phyloP scores from a whole-genome alignment of 1,139 yeast genomes.

The Candida sp. region DNA sequence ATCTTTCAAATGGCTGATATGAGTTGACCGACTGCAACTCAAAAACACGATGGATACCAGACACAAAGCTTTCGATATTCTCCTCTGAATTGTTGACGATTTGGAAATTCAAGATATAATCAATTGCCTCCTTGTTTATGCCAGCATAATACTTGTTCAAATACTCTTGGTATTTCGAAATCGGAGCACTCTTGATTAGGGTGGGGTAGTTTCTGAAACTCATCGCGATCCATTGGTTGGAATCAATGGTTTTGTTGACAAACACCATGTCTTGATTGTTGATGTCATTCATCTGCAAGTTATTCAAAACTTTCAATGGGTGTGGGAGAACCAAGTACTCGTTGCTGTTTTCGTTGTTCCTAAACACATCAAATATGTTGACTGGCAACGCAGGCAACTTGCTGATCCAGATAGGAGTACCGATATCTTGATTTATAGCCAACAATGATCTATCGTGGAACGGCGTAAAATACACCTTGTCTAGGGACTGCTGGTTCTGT shows the following conservation, averaged over 20 bases:
- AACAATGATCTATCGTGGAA: slow-evolving; percentile 73
- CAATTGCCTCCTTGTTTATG: slow-evolving; percentile 8
- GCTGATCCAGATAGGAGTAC: slow-evolving; percentile 82
- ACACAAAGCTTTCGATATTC: slow-evolving; percentile 38
- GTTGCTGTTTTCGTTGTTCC: slow-evolving; percentile 26
- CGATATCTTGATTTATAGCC: slow-evolving; percentile 68
- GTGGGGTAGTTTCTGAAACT: slow-evolving; percentile 81
- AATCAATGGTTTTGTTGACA: slow-evolving; percentile 64
- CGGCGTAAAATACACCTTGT: slow-evolving; percentile 82
- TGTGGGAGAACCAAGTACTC: slow-evolving; percentile 64
- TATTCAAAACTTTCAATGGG: slow-evolving; percentile 54
- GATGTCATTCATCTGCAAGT: slow-evolving; percentile 32
- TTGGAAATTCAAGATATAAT: slow-evolving; percentile 21
- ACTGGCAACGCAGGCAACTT: slow-evolving; percentile 70
- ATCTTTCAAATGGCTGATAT: slow-evolving; percentile 44
- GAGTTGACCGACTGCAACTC: slow-evolving; percentile 32
- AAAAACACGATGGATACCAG: slow-evolving; percentile 56
- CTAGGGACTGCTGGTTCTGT: slow-evolving; percentile 58
- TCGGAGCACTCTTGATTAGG: slow-evolving; percentile 78
- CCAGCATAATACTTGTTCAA: slow-evolving; percentile 21
- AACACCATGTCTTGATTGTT: slow-evolving; percentile 52
- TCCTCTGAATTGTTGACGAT: slow-evolving; percentile 18
- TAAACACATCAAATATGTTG: slow-evolving; percentile 73
- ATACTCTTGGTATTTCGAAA: slow-evolving; percentile 57
- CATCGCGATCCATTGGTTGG: slow-evolving; percentile 85